Base-by-base conservation (phyloP, 2,329 filamentous ascomycete genomes). In the Calonectria leucothoes region DNA sequence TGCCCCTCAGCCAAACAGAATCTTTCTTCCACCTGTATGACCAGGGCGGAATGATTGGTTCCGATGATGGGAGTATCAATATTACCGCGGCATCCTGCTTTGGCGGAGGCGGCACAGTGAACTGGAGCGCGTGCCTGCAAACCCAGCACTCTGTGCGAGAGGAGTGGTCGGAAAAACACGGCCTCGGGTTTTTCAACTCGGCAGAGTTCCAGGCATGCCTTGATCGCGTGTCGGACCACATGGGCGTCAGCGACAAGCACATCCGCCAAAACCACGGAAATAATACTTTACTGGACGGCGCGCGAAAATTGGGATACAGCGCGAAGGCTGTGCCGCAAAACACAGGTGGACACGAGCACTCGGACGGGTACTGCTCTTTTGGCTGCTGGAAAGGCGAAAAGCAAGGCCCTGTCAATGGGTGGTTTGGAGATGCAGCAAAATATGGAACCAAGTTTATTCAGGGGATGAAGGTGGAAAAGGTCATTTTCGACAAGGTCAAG, bases 41-140 rank as follows among this genome's bases (percentile, higher is more conserved):
- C 23, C 71, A 73, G 31, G 59, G 48, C 1, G 71, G 71, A 14
- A 10, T 55, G 20, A 23, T 64, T 7, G n/a, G 31, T 1, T 57
- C 71, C 12, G 71, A 66, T 20, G 89, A 93, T 80, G 86, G 86
- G 20, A 88, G 89, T 4, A 85, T 92, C 31, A 89, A 85, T 20
- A 82, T 95, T 6, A 82, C 94, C 3, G 91, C 93, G 0, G 94
- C 93, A 1, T 89, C 90, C 61, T 90, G 90, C 39, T 96, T 93
- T 89, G 94, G 94, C 35, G 94, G 94, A 25, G 94, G 94, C 45
- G 94, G 94, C 4, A 94, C 93, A 0, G 84, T 97, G 74, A 97
- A 97, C 82, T 97, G 94, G 94, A 92, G 86, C 75, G 88, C 87
- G 20, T 82, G 83, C 35, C 82, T 90, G 69, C 85, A 88, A 76